Conservation (phyloP, 2,329 filamentous ascomycete species). For the Neonectria punicea region DNA sequence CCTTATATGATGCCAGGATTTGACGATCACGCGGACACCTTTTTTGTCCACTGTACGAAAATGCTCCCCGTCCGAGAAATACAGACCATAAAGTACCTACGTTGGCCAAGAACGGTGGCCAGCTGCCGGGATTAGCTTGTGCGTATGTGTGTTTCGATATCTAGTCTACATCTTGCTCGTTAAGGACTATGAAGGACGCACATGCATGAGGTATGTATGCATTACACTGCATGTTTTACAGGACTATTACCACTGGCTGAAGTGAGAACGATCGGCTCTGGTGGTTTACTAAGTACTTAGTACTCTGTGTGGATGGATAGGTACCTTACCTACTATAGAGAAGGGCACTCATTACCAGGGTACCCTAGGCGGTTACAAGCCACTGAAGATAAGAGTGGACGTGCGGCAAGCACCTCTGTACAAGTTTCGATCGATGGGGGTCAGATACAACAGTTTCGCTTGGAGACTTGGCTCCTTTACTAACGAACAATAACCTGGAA, state of each 20-base stretch:
- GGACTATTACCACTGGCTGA: neutral
- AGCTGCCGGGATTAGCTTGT: too few relatives aligned
- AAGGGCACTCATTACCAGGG: neutral
- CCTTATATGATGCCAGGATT: neutral
- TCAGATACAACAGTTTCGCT: constrained; percentile 4
- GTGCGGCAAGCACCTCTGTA: neutral
- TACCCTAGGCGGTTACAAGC: neutral
- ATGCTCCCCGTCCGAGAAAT: too few relatives aligned
- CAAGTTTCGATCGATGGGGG: constrained; percentile 10
- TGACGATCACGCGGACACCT: neutral
- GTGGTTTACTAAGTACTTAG: too few relatives aligned
- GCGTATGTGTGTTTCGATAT: too few relatives aligned
- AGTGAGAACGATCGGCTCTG: neutral
- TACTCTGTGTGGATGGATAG: too few relatives aligned
- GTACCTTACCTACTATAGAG: neutral
- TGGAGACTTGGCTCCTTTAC: constrained; percentile 5
- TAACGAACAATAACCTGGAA: constrained; percentile 5
- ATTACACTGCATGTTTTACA: neutral
- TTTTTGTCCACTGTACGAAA: too few relatives aligned
- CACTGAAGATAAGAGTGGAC: neutral
- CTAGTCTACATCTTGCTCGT: too few relatives aligned
- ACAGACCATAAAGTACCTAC: too few relatives aligned
- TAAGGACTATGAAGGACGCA: too few relatives aligned
- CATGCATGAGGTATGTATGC: too few relatives aligned
- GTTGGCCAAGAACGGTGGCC: too few relatives aligned